Base-by-base conservation (phyloP, 495 filamentous ascomycete genomes). In the Penicillium odoratum region DNA sequence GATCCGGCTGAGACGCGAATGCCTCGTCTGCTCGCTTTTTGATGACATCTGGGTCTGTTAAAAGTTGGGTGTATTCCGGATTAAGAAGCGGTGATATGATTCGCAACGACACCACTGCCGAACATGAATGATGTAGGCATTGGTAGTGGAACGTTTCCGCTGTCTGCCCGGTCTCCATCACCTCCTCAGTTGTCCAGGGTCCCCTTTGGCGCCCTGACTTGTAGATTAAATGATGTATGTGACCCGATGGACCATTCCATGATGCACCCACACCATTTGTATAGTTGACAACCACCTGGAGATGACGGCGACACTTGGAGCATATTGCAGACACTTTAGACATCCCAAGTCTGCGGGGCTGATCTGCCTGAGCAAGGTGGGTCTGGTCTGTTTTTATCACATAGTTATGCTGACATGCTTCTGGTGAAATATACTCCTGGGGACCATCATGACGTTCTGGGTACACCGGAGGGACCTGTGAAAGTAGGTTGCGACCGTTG, bases 51-150 rank as follows among this genome's bases (percentile, higher is more conserved):
- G 77, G 69, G 60, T 93, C 83, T 5, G 72, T 82, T 48, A 94
- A 69, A 15, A 85, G 68, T 1, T 70, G 56, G 0, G 89, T 66
- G 68, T 79, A 78, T 25, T 78, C 65, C 2, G 71, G 59, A 4
- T 53, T 67, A 28, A 92, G 64, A 0, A 85, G 74, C 2, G 84
- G 84, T 6, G 78, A 77, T 45, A 78, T 69, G 11, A 87, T 70
- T 15, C 78, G 74, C 46, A 93, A 74, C 3, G 72, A 72, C n/a
- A 88, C 69, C 46, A 71, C 72, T 21, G 81, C 79, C 1, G 78
- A 66, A 59, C 88, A 92, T 26, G 71, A 66, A 15, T 72, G 59
- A 16, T 80, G 72, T 0, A 85, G 85, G 69, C 91, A 95, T 56
- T 74, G 71, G 65, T 86, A 93, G 31, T 66, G 57, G 48, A 74